Base-by-base conservation (phyloP, 768 basidiomycete genomes). In the Tremella mesenterica region DNA sequence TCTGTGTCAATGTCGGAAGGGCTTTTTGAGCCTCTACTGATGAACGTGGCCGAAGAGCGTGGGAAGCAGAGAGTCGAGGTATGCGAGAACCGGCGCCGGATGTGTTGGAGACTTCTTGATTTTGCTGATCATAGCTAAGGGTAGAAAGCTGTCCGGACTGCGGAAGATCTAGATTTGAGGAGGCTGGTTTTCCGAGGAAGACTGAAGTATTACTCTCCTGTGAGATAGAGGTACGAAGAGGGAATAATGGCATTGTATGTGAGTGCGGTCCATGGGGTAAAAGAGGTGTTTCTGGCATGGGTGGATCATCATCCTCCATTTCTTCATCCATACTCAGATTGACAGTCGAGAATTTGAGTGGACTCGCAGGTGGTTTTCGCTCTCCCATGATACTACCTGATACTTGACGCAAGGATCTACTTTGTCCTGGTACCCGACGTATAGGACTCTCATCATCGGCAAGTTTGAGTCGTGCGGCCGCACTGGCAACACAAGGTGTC, bases 401-500 rank as follows among this genome's bases (percentile, higher is more conserved):
- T 21, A 44, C 51, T 48, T 4, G 48, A 46, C 57, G 46, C 39
- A 62, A 27, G 54, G 61, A 63, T 43, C 61, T 50, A 29, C 60
- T 62, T 33, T 64, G 60, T 18, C 65, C 65, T 12, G 63, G 61
- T n/a, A 63, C 58, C 23, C 59, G 43, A n/a, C 65, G 33, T 18
- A 67, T 60, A 9, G 68, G 68, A 48, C 54, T 55, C 8, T 67
- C 68, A 18, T 70, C 68, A 54, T 67, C 68, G 6, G 44, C 68
- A n/a, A 69, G 38, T 44, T 59, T 57, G 18, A 66, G 44, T 41
- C 63, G 44, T 14, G 63, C 68, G 3, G 63, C 55, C 18, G 65
- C 65, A 47, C 52, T 65, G 4, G 59, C 59, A 47, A 67, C 68
- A 44, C 65, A 67, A 6, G 68, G 65, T 12, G 65, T 67, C 2